phyloP scores from a whole-genome alignment of 106 monocot genomes.

The Gastrodia elata region DNA sequence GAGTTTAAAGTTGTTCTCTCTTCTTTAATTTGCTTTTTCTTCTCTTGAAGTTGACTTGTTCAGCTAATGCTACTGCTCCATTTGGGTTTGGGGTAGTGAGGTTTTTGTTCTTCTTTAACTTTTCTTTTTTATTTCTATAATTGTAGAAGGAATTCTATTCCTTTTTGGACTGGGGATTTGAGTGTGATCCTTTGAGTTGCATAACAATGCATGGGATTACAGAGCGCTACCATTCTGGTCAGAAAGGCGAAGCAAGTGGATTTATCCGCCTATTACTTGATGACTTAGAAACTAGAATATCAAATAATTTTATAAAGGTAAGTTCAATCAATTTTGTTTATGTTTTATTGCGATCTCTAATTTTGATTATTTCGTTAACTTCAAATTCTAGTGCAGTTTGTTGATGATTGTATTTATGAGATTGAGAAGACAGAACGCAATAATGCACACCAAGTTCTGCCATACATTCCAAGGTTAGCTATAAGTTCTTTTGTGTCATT shows the following conservation, averaged over 20 bases:
- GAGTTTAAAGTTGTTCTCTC: neutral
- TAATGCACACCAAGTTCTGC: slow-evolving; percentile 58
- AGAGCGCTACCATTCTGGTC: slow-evolving; percentile 89
- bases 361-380: slow-evolving; percentile 4
- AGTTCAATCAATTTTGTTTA: neutral
- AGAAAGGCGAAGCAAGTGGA: slow-evolving; percentile 86
- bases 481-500: neutral
- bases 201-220: slow-evolving; percentile 97
- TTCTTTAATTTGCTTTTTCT: neutral
- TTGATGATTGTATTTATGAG: slow-evolving; percentile 87
- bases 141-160: slow-evolving; percentile 88
- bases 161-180: slow-evolving; percentile 85
- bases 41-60: neutral
- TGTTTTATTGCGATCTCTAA: neutral
- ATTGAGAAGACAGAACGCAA: slow-evolving; percentile 85
- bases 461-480: slow-evolving; percentile 77
- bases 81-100: neutral
- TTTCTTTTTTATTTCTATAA: neutral
- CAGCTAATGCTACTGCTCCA: neutral
- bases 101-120: neutral
- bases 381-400: slow-evolving; percentile 48
- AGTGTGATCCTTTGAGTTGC: slow-evolving; percentile 80
- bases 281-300: slow-evolving; percentile 71
- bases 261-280: slow-evolving; percentile 86
- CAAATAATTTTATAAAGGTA: slow-evolving; percentile 66